These are phyloP conservation scores for Cornus suecica DNA, from an alignment of 148 eudicot species.

Conservation along the genomic window DNA sequence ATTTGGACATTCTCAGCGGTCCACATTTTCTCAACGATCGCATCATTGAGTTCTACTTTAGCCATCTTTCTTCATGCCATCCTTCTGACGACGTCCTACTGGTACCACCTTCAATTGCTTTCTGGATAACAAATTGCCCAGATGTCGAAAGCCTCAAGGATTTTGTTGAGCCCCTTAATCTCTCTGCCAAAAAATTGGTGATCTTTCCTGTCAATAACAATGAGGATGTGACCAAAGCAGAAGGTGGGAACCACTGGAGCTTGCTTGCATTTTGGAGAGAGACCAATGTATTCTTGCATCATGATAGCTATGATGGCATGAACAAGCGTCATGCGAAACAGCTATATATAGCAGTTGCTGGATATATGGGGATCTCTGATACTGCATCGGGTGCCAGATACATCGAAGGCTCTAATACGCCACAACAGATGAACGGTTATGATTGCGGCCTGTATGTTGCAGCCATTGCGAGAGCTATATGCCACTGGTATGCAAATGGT, in stretches of 20 bases:
- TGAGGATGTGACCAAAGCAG: constrained; percentile 46
- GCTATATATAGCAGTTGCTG: constrained; percentile 42
- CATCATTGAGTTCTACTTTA: constrained; percentile 81
- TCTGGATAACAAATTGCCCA: constrained; percentile 79
- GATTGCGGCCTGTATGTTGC: constrained; percentile 80
- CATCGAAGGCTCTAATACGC: constrained; percentile 44
- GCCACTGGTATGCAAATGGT: constrained; percentile 49
- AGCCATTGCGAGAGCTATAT: constrained; percentile 69
- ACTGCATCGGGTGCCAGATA: constrained; percentile 22
- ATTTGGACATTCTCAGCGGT: constrained; percentile 71
- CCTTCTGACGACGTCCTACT: constrained; percentile 58
- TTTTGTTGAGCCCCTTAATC: constrained; percentile 61
- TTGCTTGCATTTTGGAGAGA: constrained; percentile 58
- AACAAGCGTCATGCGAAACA: constrained; percentile 42
- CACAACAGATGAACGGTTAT: constrained; percentile 68
- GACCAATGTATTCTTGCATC: constrained; percentile 64
- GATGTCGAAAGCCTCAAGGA: constrained; percentile 46
- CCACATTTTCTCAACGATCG: constrained; percentile 77
- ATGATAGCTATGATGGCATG: constrained; percentile 53
- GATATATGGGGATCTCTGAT: constrained; percentile 27
- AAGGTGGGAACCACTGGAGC: constrained; percentile 93
- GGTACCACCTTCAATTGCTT: constrained; percentile 76
- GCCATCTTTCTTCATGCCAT: constrained; percentile 50
- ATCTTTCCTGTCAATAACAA: constrained; percentile 79
- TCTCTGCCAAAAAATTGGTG: constrained; percentile 44